phyloP scores from a whole-genome alignment of 2,329 filamentous ascomycete species.

The Pyrenophora seminiperda region DNA sequence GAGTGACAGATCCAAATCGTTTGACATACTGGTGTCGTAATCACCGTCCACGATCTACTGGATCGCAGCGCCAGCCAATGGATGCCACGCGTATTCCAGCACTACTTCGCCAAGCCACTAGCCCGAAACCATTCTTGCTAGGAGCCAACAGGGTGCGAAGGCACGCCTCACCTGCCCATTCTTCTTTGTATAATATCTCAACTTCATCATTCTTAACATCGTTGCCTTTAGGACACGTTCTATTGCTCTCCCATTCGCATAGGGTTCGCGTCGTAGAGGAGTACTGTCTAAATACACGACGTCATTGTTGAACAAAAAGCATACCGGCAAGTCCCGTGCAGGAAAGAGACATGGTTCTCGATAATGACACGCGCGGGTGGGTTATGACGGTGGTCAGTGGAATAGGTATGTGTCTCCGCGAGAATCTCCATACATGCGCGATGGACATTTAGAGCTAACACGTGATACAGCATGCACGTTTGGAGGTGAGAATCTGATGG shows the following conservation, averaged over 20 bases:
- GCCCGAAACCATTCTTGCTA: slow-evolving; percentile 9
- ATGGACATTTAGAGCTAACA: slow-evolving; percentile 18
- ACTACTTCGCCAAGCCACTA: slow-evolving; percentile 11
- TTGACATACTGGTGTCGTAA: no score
- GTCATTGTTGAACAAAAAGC: slow-evolving; percentile 28
- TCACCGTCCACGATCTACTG: no score
- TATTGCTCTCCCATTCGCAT: no score
- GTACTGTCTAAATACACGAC: slow-evolving; percentile 18
- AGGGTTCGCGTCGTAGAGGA: not conserved
- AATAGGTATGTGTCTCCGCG: slow-evolving; percentile 59
- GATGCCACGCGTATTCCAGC: slow-evolving; percentile 8
- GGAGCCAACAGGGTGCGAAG: slow-evolving; percentile 24
- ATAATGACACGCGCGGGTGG: slow-evolving; percentile 83
- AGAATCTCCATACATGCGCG: not conserved
- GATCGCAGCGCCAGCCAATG: slow-evolving; percentile 5
- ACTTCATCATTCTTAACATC: slow-evolving; percentile 5
- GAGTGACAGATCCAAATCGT: no score
- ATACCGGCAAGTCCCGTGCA: slow-evolving; percentile 5
- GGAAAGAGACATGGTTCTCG: slow-evolving; percentile 33
- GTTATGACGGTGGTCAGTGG: slow-evolving; percentile 85
- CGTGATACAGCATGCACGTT: slow-evolving; percentile 43
- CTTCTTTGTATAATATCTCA: slow-evolving; percentile 12
- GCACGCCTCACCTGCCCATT: slow-evolving; percentile 13
- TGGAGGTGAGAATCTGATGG: slow-evolving; percentile 34
- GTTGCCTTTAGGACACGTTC: slow-evolving; percentile 1